Evolutionary conservation across 805 yeast species (phyloP).

Genomic region (Lipomyces chichibuensis): DNA sequence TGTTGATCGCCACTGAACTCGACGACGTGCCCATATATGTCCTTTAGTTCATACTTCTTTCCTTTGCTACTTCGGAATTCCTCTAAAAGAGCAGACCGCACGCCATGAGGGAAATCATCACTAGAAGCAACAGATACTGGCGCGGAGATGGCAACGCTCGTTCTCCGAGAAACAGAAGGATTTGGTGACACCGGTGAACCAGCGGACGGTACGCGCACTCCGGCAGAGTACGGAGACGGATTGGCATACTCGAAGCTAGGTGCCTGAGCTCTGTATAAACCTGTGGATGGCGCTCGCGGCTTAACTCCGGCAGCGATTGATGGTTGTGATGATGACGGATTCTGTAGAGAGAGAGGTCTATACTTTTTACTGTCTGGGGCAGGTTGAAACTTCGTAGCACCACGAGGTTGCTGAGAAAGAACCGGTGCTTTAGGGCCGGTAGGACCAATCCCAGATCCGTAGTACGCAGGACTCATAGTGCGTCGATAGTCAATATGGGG

Average conservation of each 20-base stretch:
- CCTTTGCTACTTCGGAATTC: slow-evolving; percentile 73
- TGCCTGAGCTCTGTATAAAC: slow-evolving; percentile 15
- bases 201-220: slow-evolving; percentile 7
- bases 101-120: slow-evolving; percentile 30
- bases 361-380: slow-evolving; percentile 16
- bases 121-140: slow-evolving; percentile 2
- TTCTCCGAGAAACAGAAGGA: slow-evolving; percentile 5
- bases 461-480: slow-evolving; percentile 14
- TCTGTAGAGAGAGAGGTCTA: slow-evolving; percentile 14
- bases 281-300: slow-evolving; percentile 1
- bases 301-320: slow-evolving; percentile 2
- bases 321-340: slow-evolving; percentile 12
- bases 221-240: slow-evolving; percentile 11
- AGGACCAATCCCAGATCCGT: slow-evolving; percentile 12
- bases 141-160: slow-evolving; percentile 9
- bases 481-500: slow-evolving; percentile 15
- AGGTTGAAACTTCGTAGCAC: slow-evolving; percentile 3
- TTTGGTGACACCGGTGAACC: slow-evolving; percentile 3
- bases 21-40: slow-evolving; percentile 81
- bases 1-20: slow-evolving; percentile 96
- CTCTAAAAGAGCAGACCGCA: slow-evolving; percentile 64
- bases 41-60: slow-evolving; percentile 66
- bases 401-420: background rate
- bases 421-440: slow-evolving; percentile 3
- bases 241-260: slow-evolving; percentile 14